These are phyloP conservation scores for Pyrenochaeta sp. DNA, from an alignment of 2,329 filamentous ascomycete species.

Conservation along the genomic window DNA sequence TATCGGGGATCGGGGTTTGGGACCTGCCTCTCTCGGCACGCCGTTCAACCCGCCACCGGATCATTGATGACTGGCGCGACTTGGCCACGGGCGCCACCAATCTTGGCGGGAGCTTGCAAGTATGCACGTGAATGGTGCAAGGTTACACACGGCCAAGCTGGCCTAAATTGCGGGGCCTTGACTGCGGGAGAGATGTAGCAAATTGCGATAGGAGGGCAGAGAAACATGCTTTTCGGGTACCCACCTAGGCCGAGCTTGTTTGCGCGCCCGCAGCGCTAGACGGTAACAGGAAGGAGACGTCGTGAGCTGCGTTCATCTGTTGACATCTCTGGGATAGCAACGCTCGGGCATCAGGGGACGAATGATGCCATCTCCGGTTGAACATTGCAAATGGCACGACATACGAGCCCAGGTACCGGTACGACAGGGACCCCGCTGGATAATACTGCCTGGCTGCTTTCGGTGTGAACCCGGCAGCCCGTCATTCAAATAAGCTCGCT, in stretches of 20 bases:
- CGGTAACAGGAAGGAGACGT: slow-evolving; percentile 33
- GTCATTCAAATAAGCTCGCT: slow-evolving; percentile 34
- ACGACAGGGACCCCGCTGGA: slow-evolving; percentile 21
- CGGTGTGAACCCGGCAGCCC: slow-evolving; percentile 9
- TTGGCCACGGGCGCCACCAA: slow-evolving; percentile 20
- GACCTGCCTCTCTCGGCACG: slow-evolving; percentile 26
- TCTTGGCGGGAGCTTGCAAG: slow-evolving; percentile 15
- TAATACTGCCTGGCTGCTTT: slow-evolving; percentile 13
- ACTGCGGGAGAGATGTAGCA: slow-evolving; percentile 21
- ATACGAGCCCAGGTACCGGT: slow-evolving; percentile 20
- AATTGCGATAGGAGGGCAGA: slow-evolving; percentile 26
- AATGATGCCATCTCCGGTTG: slow-evolving; percentile 30
- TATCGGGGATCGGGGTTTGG: neutral
- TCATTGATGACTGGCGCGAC: neutral
- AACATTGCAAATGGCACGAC: slow-evolving; percentile 10
- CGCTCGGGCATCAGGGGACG: slow-evolving; percentile 9
- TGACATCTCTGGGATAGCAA: slow-evolving; percentile 17
- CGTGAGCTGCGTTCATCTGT: slow-evolving; percentile 11
- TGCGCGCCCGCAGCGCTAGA: slow-evolving; percentile 23
- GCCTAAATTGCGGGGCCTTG: slow-evolving; percentile 15
- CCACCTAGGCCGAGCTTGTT: slow-evolving; percentile 36
- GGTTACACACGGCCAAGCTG: slow-evolving; percentile 25
- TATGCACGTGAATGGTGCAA: slow-evolving; percentile 11
- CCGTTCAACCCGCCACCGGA: slow-evolving; percentile 17
- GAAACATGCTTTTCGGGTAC: slow-evolving; percentile 33